These are phyloP conservation scores for Lactarius indigo DNA, from an alignment of 768 basidiomycete species.

Conservation along the genomic window DNA sequence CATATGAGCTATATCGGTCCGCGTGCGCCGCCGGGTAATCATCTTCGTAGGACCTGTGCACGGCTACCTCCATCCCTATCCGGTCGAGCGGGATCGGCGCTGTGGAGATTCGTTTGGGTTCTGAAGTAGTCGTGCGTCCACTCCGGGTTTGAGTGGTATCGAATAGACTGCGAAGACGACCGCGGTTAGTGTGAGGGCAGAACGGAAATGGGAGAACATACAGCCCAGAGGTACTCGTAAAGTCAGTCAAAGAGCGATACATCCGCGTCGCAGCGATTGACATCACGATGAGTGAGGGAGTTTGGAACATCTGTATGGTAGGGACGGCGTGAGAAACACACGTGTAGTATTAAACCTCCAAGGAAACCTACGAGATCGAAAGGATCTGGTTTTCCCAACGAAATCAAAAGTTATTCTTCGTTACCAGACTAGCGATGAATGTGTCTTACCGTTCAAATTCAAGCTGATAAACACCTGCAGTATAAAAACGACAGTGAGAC, in stretches of 20 bases:
- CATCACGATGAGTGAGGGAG: neutral
- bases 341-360: neutral
- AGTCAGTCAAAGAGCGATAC: conserved; percentile 2
- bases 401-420: neutral
- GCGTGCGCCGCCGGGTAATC: neutral
- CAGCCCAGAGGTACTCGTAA: neutral
- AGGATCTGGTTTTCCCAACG: neutral
- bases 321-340: neutral
- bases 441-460: conserved; percentile 1
- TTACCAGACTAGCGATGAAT: neutral
- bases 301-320: conserved; percentile 1
- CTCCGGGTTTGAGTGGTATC: neutral
- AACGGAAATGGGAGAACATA: neutral
- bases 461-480: conserved; percentile 3
- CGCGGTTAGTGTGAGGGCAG: neutral
- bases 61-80: conserved; percentile 5
- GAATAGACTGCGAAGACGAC: neutral
- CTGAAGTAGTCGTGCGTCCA: neutral
- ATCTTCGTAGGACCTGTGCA: neutral
- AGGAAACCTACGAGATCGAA: neutral
- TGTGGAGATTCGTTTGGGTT: neutral
- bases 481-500: neutral
- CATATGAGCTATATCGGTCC: neutral
- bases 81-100: neutral
- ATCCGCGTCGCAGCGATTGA: conserved; percentile 15